These are phyloP conservation scores for Colletotrichum sidae DNA, from an alignment of 2,329 filamentous ascomycete species.

Conservation along the genomic window DNA sequence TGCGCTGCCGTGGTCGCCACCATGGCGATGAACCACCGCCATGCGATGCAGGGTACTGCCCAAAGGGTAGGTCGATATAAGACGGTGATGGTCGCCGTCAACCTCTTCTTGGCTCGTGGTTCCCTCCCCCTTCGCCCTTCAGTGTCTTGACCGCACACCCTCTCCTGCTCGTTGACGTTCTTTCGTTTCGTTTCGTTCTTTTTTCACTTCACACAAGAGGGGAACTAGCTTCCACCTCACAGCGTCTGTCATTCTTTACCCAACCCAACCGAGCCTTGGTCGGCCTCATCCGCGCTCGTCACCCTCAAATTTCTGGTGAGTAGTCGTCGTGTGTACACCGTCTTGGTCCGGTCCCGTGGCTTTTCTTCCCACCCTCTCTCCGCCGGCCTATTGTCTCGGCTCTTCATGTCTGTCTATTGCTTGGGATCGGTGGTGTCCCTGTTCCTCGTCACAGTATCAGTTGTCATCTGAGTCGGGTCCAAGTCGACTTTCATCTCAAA, in stretches of 20 bases:
- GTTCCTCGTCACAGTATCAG: constrained; percentile 24
- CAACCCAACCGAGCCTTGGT: constrained; percentile 24
- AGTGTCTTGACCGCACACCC: constrained; percentile 32
- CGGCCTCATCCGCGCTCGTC: constrained; percentile 37
- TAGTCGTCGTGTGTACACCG: constrained; percentile 8
- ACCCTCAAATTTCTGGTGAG: constrained; percentile 30
- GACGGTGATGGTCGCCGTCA: constrained; percentile 32
- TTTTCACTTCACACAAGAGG: constrained; percentile 8
- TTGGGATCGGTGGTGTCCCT: constrained; percentile 8
- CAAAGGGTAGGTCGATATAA: constrained; percentile 37
- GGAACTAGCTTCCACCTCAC: constrained; percentile 6
- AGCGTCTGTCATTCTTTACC: constrained; percentile 27
- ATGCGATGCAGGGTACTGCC: constrained; percentile 30
- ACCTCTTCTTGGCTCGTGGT: constrained; percentile 19
- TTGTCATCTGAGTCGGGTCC: constrained; percentile 33
- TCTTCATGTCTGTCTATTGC: constrained; percentile 30
- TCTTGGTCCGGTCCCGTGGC: constrained; percentile 31
- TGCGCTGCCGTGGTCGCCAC: constrained; percentile 29
- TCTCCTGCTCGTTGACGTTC: constrained; percentile 25
- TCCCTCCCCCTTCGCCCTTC: constrained; percentile 12
- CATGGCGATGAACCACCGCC: constrained; percentile 27
- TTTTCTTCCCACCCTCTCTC: constrained; percentile 19
- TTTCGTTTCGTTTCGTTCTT: constrained; percentile 29
- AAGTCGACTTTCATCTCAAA: constrained; percentile 11
- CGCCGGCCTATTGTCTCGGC: constrained; percentile 35